These are phyloP conservation scores for Sordariomycetes sp. DNA, from an alignment of 2,329 filamentous ascomycete genomes.

Conservation along the genomic window DNA sequence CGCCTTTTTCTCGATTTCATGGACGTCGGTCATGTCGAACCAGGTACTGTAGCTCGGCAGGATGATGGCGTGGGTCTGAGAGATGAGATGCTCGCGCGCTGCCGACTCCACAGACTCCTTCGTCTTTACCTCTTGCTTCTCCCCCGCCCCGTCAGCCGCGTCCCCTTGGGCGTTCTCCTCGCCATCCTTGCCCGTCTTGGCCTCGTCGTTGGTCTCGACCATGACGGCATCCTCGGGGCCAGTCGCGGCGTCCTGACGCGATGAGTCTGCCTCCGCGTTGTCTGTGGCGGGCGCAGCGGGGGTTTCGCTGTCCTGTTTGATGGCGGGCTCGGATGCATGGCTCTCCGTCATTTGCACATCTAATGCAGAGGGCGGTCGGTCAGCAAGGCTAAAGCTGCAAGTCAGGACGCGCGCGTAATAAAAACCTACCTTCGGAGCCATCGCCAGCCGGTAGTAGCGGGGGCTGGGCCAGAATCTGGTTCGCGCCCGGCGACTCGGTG, in stretches of 20 bases:
- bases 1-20: conserved; percentile 86
- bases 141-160: conserved; percentile 34
- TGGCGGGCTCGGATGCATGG: conserved; percentile 30
- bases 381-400: background rate
- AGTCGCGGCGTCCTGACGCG: background rate
- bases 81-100: conserved; percentile 82
- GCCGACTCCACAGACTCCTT: conserved; percentile 77
- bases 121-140: conserved; percentile 51
- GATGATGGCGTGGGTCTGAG: conserved; percentile 91
- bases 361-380: conserved; percentile 13
- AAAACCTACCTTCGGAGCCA: conserved; percentile 32
- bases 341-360: conserved; percentile 56
- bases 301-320: conserved; percentile 48
- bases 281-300: conserved; percentile 32
- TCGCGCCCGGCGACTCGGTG: conserved; percentile 44
- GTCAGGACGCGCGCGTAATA: background rate
- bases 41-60: conserved; percentile 95
- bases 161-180: conserved; percentile 31
- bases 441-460: conserved; percentile 32
- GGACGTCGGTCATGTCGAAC: conserved; percentile 96
- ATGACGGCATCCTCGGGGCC: conserved; percentile 39
- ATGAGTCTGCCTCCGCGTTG: conserved; percentile 32
- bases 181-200: conserved; percentile 32
- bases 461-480: conserved; percentile 44
- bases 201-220: conserved; percentile 52